Evolutionary conservation across 2,329 filamentous ascomycete species (phyloP), one percentile per base, ranked within the genome.

Genomic region (Davidsoniella australis): DNA sequence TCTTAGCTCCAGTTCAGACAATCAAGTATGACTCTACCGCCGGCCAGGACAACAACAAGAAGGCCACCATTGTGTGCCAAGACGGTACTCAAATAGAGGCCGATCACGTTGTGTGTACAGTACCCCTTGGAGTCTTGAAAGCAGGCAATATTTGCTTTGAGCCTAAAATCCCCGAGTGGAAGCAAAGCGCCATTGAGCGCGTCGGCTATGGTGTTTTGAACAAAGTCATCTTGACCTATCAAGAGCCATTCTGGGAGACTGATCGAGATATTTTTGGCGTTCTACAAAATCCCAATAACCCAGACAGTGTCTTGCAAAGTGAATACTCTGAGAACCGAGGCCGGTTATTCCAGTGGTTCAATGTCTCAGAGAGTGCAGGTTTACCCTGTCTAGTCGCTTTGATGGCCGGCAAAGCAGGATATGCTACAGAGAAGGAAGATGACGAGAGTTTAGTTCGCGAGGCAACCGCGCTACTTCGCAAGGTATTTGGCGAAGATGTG

Each of bases 291-390:
- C 79, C 88, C 2, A 68, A 72, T 18, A 70, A 79, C 41, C 86
- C 93, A 58, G 74, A 75, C 46, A 84, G 94, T 55, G 20, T 41
- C 5, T 36, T n/a, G 3, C 51, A 50, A 23, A 41, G 29, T 20
- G 41, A 50, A 6, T 96, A 96, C 59, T 70, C 78, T 4, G 69
- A 73, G 3, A 80, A 78, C 54, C 78, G 89, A 48, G 89, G 89
- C n/a, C 81, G 88, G 20, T 94, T 94, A 65, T 98, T 96, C 59
- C 77, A 98, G 57, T 96, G 94, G 76, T 96, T 94, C 76, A 96
- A 98, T 58, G 86, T 87, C 49, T 82, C 87, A 53, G 85, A 86
- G 57, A 94, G 85, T 2, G 87, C 84, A 42, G 93, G 93, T 1
- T 69, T 94, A 36, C 91, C 85, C 1, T 86, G 87, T 47, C 71